A percentile compares a stretch with the other conserved stretches of the same genome.
Conservation (phyloP, 2,329 filamentous ascomycete genomes). For the Fusarium euwallaceae region DNA sequence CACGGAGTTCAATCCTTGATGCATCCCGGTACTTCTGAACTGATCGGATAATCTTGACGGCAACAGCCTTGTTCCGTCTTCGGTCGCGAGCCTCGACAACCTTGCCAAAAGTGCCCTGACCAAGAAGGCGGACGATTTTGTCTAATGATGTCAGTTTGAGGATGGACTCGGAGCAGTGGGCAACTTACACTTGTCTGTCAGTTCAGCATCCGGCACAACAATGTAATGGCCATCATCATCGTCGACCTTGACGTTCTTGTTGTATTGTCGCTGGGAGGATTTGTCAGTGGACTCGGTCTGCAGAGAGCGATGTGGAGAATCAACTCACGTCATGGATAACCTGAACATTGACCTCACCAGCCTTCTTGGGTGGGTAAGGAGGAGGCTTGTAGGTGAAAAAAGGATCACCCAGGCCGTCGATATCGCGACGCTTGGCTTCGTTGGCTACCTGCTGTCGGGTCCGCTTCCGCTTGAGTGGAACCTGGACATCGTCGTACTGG, state of each 20-base stretch:
- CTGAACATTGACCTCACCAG: constrained; percentile 78
- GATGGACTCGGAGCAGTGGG: no score
- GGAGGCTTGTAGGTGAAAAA: constrained; percentile 88
- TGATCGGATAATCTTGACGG: constrained; percentile 97
- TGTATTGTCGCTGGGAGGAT: constrained; percentile 52
- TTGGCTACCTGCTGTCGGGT: constrained; percentile 85
- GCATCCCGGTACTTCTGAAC: constrained; percentile 99
- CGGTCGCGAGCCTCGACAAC: constrained; percentile 93
- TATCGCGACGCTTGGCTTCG: constrained; percentile 83
- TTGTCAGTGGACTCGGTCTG: constrained; percentile 26
- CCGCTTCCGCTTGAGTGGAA: constrained; percentile 92
- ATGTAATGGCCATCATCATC: constrained; percentile 98
- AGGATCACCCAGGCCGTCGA: constrained; percentile 77
- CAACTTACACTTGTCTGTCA: constrained; percentile 91
- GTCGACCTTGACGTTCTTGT: constrained; percentile 81
- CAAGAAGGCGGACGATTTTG: constrained; percentile 88
- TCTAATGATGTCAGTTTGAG: constrained; percentile 66
- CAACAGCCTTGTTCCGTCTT: constrained; percentile 81
- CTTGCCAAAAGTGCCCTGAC: constrained; percentile 98
- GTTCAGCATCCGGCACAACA: constrained; percentile 84
- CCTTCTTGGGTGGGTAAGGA: constrained; percentile 89
- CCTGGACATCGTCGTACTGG: constrained; percentile 73
- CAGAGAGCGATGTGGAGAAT: constrained; percentile 12
- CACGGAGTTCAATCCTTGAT: constrained; percentile 91
- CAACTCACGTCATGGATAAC: constrained; percentile 72